phyloP scores from a whole-genome alignment of 768 basidiomycete species.

The Melanogaster broomeanus region DNA sequence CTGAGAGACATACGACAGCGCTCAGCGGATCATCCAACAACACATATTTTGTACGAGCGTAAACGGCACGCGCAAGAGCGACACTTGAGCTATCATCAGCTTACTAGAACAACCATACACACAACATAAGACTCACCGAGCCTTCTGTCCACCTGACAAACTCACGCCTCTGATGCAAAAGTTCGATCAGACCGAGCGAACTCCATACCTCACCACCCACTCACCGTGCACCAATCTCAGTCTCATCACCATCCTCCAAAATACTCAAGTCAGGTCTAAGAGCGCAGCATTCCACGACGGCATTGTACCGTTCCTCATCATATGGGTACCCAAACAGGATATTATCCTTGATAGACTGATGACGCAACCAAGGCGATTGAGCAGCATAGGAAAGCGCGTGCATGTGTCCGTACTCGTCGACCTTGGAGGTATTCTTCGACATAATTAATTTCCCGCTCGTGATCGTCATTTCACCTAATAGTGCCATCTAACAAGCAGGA shows the following conservation, averaged over 20 bases:
- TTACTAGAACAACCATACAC: background rate
- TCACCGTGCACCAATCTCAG: slow-evolving; percentile 77
- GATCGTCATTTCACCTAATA: slow-evolving; percentile 42
- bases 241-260: slow-evolving; percentile 83
- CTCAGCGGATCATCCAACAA: slow-evolving; percentile 83
- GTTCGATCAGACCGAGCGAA: background rate
- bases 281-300: slow-evolving; percentile 84
- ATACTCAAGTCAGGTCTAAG: slow-evolving; percentile 78
- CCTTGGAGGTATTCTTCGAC: slow-evolving; percentile 48
- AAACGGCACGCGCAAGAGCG: slow-evolving; percentile 81
- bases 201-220: slow-evolving; percentile 9
- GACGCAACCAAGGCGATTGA: slow-evolving; percentile 70
- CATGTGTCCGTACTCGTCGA: slow-evolving; percentile 63
- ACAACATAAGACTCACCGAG: slow-evolving; percentile 46
- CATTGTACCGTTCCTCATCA: slow-evolving; percentile 72
- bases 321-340: slow-evolving; percentile 74
- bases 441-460: slow-evolving; percentile 38
- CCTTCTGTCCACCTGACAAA: slow-evolving; percentile 83
- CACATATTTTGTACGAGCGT: slow-evolving; percentile 67
- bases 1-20: slow-evolving; percentile 60
- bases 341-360: slow-evolving; percentile 77
- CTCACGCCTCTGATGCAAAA: slow-evolving; percentile 56
- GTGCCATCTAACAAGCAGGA: slow-evolving; percentile 27
- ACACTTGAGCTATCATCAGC: slow-evolving; percentile 46
- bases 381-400: slow-evolving; percentile 71